A percentile compares a stretch with the other conserved stretches of the same genome.
Evolutionary conservation across 192 early-diverging fungal genomes (phyloP).

Genomic region (Allomyces macrogynus): DNA sequence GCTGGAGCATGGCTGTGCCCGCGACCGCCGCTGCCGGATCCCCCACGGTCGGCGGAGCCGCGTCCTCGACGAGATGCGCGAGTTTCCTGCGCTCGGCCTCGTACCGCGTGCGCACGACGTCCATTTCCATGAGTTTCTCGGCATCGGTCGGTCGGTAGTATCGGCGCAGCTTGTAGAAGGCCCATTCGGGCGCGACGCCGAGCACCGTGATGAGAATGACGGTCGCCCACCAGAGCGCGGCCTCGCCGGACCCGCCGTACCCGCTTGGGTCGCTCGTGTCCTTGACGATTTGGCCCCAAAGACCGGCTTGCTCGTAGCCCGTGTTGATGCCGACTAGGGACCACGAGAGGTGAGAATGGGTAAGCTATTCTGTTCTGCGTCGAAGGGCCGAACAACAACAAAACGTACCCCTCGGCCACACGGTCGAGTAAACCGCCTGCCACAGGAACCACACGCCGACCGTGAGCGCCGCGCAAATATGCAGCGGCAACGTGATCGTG

Average conservation of each 20-base stretch:
- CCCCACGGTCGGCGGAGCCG: too few species aligned
- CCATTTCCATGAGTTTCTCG: background rate
- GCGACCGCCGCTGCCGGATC: too few species aligned
- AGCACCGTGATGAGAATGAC: background rate
- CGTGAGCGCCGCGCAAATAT: background rate
- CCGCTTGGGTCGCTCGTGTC: background rate
- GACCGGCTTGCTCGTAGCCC: background rate
- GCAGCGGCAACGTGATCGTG: background rate
- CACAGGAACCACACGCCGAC: background rate
- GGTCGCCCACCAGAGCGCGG: background rate
- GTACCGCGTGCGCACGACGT: background rate
- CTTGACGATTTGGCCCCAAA: background rate
- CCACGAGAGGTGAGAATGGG: too few species aligned
- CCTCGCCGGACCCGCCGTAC: background rate
- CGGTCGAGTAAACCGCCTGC: background rate
- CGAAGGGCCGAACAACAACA: background rate
- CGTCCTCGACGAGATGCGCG: too few species aligned
- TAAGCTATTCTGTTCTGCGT: too few species aligned
- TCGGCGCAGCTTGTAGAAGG: background rate
- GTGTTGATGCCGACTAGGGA: background rate
- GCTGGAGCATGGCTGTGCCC: too few species aligned
- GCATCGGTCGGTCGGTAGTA: background rate
- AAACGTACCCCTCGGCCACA: background rate
- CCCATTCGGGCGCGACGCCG: background rate
- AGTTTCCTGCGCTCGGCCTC: background rate